Percentiles rank a stretch among this genome's conserved stretches.
Evolutionary conservation across 371 early-diverging fungal species (phyloP).

Genomic region (Apophysomyces elegans): DNA sequence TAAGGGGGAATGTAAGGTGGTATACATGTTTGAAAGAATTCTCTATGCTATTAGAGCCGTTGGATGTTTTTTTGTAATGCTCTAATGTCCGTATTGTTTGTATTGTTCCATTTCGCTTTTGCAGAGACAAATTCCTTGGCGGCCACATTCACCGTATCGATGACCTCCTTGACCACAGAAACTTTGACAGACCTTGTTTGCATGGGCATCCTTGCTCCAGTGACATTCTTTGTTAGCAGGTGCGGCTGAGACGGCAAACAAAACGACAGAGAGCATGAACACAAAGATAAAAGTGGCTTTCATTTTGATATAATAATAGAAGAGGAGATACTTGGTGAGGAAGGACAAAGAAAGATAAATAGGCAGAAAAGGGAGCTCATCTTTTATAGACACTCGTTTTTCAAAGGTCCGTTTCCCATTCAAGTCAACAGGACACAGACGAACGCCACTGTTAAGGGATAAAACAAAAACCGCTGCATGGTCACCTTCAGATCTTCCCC

Average conservation of each 20-base stretch:
- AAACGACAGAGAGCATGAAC: constrained; percentile 11
- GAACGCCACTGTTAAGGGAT: constrained; percentile 3
- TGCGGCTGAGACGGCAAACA: constrained; percentile 16
- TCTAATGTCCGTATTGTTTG: neutral
- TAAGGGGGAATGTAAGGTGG: neutral
- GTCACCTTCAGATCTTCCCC: neutral
- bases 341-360: neutral
- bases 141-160: constrained; percentile 29
- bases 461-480: neutral
- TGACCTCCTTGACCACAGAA: constrained; percentile 24
- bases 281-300: constrained; percentile 12
- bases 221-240: constrained; percentile 18
- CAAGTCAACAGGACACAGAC: neutral
- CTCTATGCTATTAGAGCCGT: too few species aligned
- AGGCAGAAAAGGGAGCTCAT: neutral
- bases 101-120: constrained; percentile 3
- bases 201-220: constrained; percentile 19
- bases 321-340: neutral
- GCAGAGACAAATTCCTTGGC: constrained; percentile 26
- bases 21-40: neutral
- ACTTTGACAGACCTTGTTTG: constrained; percentile 22
- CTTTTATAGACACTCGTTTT: neutral
- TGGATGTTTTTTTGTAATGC: too few species aligned
- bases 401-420: neutral
- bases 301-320: neutral